Base-by-base conservation (phyloP, 306 rosid genomes). In the Lathyrus sativus region DNA sequence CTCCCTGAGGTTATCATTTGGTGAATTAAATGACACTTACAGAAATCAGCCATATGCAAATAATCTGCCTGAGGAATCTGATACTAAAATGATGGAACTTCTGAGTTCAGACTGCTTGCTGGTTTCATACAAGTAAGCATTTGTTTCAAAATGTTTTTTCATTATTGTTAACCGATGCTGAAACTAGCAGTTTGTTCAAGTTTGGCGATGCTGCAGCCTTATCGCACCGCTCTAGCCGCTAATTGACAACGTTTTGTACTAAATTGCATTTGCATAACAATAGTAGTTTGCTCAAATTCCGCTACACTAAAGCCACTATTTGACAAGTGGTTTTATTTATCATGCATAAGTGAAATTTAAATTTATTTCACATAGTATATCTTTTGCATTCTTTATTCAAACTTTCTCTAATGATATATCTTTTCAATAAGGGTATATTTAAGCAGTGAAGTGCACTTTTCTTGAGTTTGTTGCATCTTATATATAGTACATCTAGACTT, bases 101-200 rank as follows among this genome's bases (percentile, higher is more conserved):
- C 62, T 54, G 75, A 71, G 29, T 71, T 58, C 84, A 51, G 83
- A 78, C 51, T 86, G 86, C 82, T 68, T 86, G 67, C 62, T 86
- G 68, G 76, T 76, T 67, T 78, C 90, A 57, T 74, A 62, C 59
- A 81, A 64, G 90, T 83, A 86, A 86, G 81, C 55, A 29, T 44
- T 68, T 28, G 41, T 54, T 76, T 66, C 62, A 24, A 19, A 56
- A 76, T 38, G 60, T 35, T 22, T 53, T 53, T 19, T 53, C n/a
- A 53, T 33, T 22, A 53, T 22, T 53, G 14, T 53, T 31, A 53
- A 53, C 11, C 13, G 8, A 53, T 6, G 3, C 33, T 1, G 56
- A 22, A 53, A 53, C 11, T 53, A 53, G 33, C 15, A 11, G 62
- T 56, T 24, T 54, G 17, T 54, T 56, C 4, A 29, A 56, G 9